These are phyloP conservation scores for Ailanthus altissimus DNA, from an alignment of 345 rosid genomes.

Conservation along the genomic window DNA sequence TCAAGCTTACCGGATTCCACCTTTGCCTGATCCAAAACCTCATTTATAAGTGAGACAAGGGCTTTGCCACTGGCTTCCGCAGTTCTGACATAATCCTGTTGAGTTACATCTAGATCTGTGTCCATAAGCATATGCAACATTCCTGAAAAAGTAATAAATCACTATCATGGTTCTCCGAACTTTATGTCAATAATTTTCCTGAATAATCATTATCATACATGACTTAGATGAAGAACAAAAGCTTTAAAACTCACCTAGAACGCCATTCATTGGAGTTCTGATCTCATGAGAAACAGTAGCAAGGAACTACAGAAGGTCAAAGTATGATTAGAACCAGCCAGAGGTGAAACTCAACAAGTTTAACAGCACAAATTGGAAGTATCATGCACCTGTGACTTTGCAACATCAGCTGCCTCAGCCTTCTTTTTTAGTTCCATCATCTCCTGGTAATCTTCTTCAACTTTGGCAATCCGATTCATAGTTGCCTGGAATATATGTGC, in stretches of 20 bases:
- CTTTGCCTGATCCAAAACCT: constrained; percentile 93
- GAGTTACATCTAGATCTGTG: constrained; percentile 84
- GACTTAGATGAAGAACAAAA: constrained; percentile 8
- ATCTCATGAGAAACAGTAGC: constrained; percentile 99
- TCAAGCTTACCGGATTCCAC: constrained; percentile 95
- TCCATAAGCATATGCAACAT: constrained; percentile 93
- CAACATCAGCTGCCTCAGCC: constrained; percentile 94
- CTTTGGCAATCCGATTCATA: constrained; percentile 77
- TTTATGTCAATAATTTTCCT: not conserved
- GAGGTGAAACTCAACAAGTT: constrained; percentile 10
- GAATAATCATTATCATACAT: not conserved
- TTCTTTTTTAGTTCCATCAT: constrained; percentile 77
- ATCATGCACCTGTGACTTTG: constrained; percentile 84
- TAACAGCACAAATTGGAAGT: constrained; percentile 14
- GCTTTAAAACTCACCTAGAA: constrained; percentile 67
- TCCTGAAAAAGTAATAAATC: constrained; percentile 48
- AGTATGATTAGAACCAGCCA: constrained; percentile 22
- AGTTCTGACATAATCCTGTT: constrained; percentile 87
- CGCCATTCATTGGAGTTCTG: constrained; percentile 99
- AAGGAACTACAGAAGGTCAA: constrained; percentile 67
- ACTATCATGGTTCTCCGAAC: constrained; percentile 12
- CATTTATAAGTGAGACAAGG: constrained; percentile 83
- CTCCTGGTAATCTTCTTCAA: constrained; percentile 74
- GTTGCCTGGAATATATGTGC: constrained; percentile 83
- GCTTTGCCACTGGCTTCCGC: constrained; percentile 97